Evolutionary conservation across 176 grass and related monocot species (phyloP), one percentile per base, ranked within the genome.

Genomic region (Avena eriantha): DNA sequence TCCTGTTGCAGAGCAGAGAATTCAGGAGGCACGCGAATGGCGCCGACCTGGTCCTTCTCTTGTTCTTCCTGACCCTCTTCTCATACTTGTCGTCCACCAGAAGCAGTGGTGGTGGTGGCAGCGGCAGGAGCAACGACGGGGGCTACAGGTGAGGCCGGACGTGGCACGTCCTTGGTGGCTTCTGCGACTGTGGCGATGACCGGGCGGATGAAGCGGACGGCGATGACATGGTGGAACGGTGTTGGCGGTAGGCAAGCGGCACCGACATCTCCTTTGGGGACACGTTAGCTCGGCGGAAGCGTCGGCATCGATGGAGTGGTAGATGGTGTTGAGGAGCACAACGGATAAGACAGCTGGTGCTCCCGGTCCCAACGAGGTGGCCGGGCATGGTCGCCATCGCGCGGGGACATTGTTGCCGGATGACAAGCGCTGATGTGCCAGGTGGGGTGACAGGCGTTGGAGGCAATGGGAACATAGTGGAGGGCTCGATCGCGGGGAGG

Each of bases 281-380:
- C 64, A 54, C 65, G 1, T 75, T 75, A 80, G 45, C 56, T 39
- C 18, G 71, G 21, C 82, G 75, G 1, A 65, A 12, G 85, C 87
- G 34, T 91, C 88, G 26, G 71, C 75, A 59, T 98, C 96, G 36
- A 98, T 86, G 13, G 96, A 98, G 23, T 91, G 91, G 86, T 98
- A 98, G 90, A 98, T 98, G 57, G 89, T 93, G 61, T 95, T 90
- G 81, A 95, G 91, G 8, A 98, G 90, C 39, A 90, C 91, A 12
- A 93, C 92, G 45, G 93, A 98, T 88, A 98, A 98, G 93, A 97
- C 36, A 82, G 76, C 68, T 90, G 83, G 81, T 90, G 83, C 41
- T 87, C 89, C 10, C 86, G 78, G 21, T 64, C 53, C 10, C 51
- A 81, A 33, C 89, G 82, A 0, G 90, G 73, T 22, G 87, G 94